Base-by-base conservation (phyloP, 305 asterid genomes). In the Solanum aculeatissimum region DNA sequence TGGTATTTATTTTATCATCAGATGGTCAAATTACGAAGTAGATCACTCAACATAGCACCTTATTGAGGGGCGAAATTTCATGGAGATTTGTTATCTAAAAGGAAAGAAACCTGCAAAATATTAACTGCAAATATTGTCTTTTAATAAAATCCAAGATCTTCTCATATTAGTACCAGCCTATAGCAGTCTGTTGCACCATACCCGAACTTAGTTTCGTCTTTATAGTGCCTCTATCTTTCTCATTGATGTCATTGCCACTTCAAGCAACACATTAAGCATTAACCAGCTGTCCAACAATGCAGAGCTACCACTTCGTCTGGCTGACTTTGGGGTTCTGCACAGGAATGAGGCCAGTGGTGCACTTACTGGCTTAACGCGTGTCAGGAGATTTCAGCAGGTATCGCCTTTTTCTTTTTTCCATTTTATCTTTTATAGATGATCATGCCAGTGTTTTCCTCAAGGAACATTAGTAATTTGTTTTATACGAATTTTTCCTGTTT, bases 301-400 rank as follows among this genome's bases (percentile, higher is more conserved):
- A 97, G 99, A 97, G 84, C 94, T 97, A 77, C 99, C 99, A 4
- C 95, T 97, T 81, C 98, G 98, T 84, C 87, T 94, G 83, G 99
- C 98, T 84, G 99, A 96, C 90, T 96, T 96, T 87, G 99, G 99
- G 51, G 98, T 94, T 79, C 88, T 95, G 92, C 99, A 95, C 88
- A 94, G 99, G 77, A 97, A 97, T 86, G 99, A 97, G 89, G 97
- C 96, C 86, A 97, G 98, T 84, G 99, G 99, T 83, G 99, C 99
- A 86, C 98, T 97, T 86, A 94, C 98, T 53, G 99, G 98, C 60
- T 87, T 97, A 87, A 97, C 98, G 51, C 99, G 99, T 83, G 98
- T 97, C 58, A 93, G 99, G 92, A 91, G 98, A 88, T 97, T 95
- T 87, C 99, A 94, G 93, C 99, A 97, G 99, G 99, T 97, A 92